Evolutionary conservation across 352 stramenopile genomes (phyloP).

Genomic region (Pelagophyceae sp.): DNA sequence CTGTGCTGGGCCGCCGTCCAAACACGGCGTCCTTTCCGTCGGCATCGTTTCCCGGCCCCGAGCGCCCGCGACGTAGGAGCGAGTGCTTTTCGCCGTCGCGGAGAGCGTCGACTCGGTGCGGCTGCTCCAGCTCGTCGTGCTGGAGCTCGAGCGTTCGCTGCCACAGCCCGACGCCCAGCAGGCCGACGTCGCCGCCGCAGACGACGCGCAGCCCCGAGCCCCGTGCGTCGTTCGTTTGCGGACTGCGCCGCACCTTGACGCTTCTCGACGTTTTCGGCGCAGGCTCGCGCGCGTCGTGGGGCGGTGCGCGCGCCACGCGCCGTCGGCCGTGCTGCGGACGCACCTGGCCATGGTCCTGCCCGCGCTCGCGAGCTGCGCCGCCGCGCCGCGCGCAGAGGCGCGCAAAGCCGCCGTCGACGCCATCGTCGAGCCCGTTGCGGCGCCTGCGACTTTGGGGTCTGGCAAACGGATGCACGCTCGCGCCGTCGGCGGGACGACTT

Average conservation of each 20-base stretch:
- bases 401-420: conserved; percentile 20
- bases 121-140: background rate
- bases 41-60: background rate
- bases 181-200: background rate
- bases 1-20: conserved; percentile 8
- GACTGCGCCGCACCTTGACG: background rate
- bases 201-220: background rate
- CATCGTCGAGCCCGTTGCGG: conserved; percentile 11
- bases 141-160: background rate
- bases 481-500: too few species aligned
- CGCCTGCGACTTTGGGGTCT: too few species aligned
- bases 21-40: background rate
- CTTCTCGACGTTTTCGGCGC: background rate
- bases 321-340: background rate
- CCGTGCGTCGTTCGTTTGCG: background rate
- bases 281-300: background rate
- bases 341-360: background rate
- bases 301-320: background rate
- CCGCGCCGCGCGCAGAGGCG: background rate
- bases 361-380: background rate
- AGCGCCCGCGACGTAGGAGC: background rate
- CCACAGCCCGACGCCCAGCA: background rate
- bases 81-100: background rate
- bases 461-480: too few species aligned
- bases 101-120: background rate